Evolutionary conservation across 2,329 filamentous ascomycete genomes (phyloP), one percentile per base, ranked within the genome.

Genomic region (Stemphylium beticola): DNA sequence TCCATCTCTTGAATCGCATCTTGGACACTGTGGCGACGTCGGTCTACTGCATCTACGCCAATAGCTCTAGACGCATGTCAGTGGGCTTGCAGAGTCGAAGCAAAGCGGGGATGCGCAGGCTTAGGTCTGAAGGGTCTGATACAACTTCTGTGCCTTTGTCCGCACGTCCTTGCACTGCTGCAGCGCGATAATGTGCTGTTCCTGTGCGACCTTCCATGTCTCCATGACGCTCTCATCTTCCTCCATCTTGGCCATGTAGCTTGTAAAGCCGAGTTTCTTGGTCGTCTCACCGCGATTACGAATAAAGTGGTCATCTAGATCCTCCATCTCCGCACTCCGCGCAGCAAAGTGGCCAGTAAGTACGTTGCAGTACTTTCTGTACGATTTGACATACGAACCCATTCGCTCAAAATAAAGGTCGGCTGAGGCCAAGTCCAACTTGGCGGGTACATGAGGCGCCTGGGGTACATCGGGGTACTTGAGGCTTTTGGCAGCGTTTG

Each of bases 151-250:
- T 6, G 67, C 60, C 56, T 69, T 69, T 40, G 68, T 67, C 8
- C 69, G 59, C n/a, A 71, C 61, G 42, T 71, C 68, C 49, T 69
- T 66, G 48, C 71, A 74, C 56, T 67, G 62, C 46, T 65, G 59
- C 52, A 91, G 76, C 9, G 82, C 81, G 52, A 79, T 72, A 53
- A 84, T 81, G 66, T 92, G 89, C 55, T 81, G 81, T 38, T 85
- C 82, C 56, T 83, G 85, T 7, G 84, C 84, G 8, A 81, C 72
- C 26, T 76, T 75, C 87, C 89, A 91, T 51, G 82, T 81, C 65
- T 79, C 79, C 51, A 86, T 79, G 4, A 90, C 83, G 42, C 79
- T 77, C 59, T 85, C 82, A 67, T 92, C 89, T 72, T 90, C 84
- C 60, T 83, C 82, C 50, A 88, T 74, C 69, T 83, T 85, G 33